Conservation (phyloP, 2,329 filamentous ascomycete species). For the Pochonia chlamydosporia region DNA sequence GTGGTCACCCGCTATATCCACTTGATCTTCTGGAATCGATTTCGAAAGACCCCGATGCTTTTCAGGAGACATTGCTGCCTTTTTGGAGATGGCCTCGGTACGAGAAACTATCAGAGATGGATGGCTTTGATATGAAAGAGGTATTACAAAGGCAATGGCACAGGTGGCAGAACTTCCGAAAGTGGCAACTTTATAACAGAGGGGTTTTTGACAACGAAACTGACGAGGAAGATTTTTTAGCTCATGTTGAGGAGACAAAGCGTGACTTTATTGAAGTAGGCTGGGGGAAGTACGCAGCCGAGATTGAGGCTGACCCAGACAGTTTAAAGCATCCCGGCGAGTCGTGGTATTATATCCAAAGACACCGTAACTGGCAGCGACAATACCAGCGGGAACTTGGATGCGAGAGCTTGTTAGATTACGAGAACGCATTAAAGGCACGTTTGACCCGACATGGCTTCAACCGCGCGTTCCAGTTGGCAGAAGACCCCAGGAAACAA, state of each 20-base stretch:
- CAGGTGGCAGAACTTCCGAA: slow-evolving; percentile 24
- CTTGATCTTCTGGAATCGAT: slow-evolving; percentile 21
- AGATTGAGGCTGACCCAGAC: slow-evolving; percentile 10
- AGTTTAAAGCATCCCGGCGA: slow-evolving; percentile 2
- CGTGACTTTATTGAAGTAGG: neutral
- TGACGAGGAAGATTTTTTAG: slow-evolving; percentile 14
- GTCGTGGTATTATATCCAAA: slow-evolving; percentile 7
- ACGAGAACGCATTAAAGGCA: slow-evolving; percentile 17
- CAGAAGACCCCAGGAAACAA: slow-evolving; percentile 22
- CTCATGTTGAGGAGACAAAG: slow-evolving; percentile 7
- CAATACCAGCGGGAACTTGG: slow-evolving; percentile 8
- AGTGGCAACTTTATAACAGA: slow-evolving; percentile 23
- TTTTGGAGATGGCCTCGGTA: slow-evolving; percentile 13
- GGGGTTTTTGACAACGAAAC: slow-evolving; percentile 8
- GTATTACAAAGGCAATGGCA: slow-evolving; percentile 20
- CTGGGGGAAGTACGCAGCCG: neutral
- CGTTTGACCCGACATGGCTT: slow-evolving; percentile 23
- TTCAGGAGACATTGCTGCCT: slow-evolving; percentile 20
- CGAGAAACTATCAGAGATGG: neutral
- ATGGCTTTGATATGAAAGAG: neutral
- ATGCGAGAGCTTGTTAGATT: slow-evolving; percentile 16
- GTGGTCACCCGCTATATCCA: slow-evolving; percentile 24
- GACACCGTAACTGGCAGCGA: slow-evolving; percentile 7
- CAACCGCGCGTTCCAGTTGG: slow-evolving; percentile 20
- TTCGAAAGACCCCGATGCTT: slow-evolving; percentile 12